A percentile compares a stretch with the other conserved stretches of the same genome.
Evolutionary conservation across 2,329 filamentous ascomycete species (phyloP).

Genomic region (Alternaria brassicae): DNA sequence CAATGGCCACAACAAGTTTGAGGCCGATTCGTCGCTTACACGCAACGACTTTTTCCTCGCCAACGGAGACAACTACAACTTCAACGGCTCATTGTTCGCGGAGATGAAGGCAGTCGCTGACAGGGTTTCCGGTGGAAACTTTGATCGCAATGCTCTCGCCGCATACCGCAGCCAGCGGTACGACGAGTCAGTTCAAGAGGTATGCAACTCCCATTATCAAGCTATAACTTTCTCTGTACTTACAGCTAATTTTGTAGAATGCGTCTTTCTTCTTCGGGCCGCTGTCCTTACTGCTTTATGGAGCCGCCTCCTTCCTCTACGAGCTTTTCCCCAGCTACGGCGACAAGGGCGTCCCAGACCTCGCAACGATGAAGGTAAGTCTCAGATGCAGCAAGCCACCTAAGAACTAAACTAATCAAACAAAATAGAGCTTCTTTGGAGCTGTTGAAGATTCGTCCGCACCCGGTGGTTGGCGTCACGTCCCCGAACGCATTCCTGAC

Average conservation of each 20-base stretch:
- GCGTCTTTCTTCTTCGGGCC: slow-evolving; percentile 56
- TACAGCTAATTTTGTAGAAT: background rate
- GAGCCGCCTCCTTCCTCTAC: slow-evolving; percentile 55
- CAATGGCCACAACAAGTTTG: slow-evolving; percentile 56
- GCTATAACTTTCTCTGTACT: background rate
- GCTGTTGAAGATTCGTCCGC: slow-evolving; percentile 47
- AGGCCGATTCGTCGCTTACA: slow-evolving; percentile 51
- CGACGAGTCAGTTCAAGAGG: slow-evolving; percentile 48
- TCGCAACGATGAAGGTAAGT: slow-evolving; percentile 23
- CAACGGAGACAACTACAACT: slow-evolving; percentile 48
- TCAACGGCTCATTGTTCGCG: slow-evolving; percentile 53
- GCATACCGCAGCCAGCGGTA: slow-evolving; percentile 52
- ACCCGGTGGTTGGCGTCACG: slow-evolving; percentile 48
- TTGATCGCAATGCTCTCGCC: slow-evolving; percentile 49
- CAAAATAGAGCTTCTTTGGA: slow-evolving; percentile 48
- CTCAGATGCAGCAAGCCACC: background rate
- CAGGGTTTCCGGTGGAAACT: slow-evolving; percentile 40
- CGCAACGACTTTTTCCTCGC: slow-evolving; percentile 52
- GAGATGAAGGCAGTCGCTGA: slow-evolving; percentile 48
- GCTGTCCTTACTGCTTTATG: slow-evolving; percentile 50
- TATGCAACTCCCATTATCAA: background rate
- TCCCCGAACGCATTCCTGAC: slow-evolving; percentile 51
- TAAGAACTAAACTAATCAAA: background rate
- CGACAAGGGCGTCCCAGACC: slow-evolving; percentile 23
- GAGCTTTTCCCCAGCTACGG: slow-evolving; percentile 50